Percentiles rank a stretch among this genome's conserved stretches.
phyloP scores from a whole-genome alignment of 202 grass and related monocot genomes.

The Saccharum hybrid region DNA sequence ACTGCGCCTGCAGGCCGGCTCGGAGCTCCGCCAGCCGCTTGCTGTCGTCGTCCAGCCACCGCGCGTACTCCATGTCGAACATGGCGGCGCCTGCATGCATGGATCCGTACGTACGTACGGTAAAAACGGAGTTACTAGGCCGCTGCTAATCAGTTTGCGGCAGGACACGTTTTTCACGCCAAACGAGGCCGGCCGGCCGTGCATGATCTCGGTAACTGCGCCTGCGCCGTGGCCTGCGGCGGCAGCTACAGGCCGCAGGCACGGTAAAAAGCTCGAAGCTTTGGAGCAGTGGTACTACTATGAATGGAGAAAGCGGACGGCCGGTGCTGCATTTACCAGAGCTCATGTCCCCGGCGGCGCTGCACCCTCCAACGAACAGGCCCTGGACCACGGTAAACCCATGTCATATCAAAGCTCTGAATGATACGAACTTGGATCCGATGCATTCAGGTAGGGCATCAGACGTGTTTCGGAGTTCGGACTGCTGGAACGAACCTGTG shows the following conservation, averaged over 20 bases:
- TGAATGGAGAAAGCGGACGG: not conserved
- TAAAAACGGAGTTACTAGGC: not conserved
- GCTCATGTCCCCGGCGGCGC: constrained; percentile 68
- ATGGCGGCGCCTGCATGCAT: constrained; percentile 66
- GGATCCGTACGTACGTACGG: not conserved
- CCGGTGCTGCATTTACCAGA: constrained; percentile 64
- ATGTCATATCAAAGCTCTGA: constrained; percentile 32
- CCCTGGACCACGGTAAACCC: constrained; percentile 61
- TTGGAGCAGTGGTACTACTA: not conserved
- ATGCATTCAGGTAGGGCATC: not conserved
- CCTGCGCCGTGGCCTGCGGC: not conserved
- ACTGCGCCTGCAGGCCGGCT: constrained; percentile 63
- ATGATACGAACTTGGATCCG: constrained; percentile 6
- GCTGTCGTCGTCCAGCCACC: constrained; percentile 80
- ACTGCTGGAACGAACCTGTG: constrained; percentile 68
- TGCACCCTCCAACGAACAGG: constrained; percentile 72
- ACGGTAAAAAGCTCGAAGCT: constrained; percentile 1
- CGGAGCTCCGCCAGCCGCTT: constrained; percentile 69
- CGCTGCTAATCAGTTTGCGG: no score
- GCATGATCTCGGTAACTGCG: not conserved
- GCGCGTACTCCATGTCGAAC: constrained; percentile 89
- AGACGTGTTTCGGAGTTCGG: not conserved
- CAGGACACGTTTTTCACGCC: constrained; percentile 8
- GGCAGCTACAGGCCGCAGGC: not conserved
- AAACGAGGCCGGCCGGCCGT: not conserved